Conservation (phyloP, 2,329 filamentous ascomycete genomes). For the Phaeosphaeria sp. region DNA sequence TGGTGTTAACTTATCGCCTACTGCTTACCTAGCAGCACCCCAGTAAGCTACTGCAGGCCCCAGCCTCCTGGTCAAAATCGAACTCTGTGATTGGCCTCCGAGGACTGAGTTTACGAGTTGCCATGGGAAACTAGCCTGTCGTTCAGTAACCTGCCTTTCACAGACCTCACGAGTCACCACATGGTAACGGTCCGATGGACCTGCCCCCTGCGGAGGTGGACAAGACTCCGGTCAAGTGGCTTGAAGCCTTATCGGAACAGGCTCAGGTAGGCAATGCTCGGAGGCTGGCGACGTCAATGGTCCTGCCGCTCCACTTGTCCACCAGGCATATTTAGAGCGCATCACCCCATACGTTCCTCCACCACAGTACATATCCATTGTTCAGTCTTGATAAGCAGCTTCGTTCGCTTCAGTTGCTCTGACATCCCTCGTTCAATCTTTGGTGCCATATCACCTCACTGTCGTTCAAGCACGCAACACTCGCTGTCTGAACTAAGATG, state of each 20-base stretch:
- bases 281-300: slow-evolving; percentile 27
- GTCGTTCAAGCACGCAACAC: slow-evolving; percentile 17
- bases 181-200: slow-evolving; percentile 9
- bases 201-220: slow-evolving; percentile 12
- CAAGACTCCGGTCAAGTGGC: slow-evolving; percentile 26
- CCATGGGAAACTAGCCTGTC: slow-evolving; percentile 20
- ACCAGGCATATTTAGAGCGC: slow-evolving; percentile 31
- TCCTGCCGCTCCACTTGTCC: slow-evolving; percentile 16
- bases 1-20: slow-evolving; percentile 10
- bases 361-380: slow-evolving; percentile 19
- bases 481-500: slow-evolving; percentile 32
- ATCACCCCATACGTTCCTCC: slow-evolving; percentile 18
- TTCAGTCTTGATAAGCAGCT: slow-evolving; percentile 37
- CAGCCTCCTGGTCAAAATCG: slow-evolving; percentile 10
- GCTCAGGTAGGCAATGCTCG: slow-evolving; percentile 11
- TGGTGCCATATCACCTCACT: slow-evolving; percentile 14
- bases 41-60: slow-evolving; percentile 21
- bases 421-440: slow-evolving; percentile 33
- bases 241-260: slow-evolving; percentile 34
- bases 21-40: slow-evolving; percentile 23
- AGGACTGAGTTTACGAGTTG: slow-evolving; percentile 13
- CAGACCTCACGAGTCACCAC: slow-evolving; percentile 9
- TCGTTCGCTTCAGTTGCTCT: slow-evolving; percentile 47
- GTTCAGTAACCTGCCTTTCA: slow-evolving; percentile 3
- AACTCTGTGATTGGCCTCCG: slow-evolving; percentile 1